Evolutionary conservation across 805 yeast species (phyloP).

Genomic region (Danielia reshetovae): DNA sequence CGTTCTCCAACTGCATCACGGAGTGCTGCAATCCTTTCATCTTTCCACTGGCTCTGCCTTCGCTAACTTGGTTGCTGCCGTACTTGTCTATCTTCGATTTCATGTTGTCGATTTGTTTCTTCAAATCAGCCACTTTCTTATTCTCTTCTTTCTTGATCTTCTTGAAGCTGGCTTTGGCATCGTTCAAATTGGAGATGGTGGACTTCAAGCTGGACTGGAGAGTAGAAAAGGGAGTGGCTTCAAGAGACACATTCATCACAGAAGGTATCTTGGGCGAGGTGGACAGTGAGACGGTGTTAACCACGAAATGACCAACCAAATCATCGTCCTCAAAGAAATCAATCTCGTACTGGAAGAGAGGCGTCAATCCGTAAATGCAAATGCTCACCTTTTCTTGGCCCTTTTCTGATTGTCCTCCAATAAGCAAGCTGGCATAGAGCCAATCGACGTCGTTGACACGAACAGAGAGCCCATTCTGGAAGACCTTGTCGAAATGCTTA

Average conservation of each 20-base stretch:
- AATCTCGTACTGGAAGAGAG: slow-evolving; percentile 35
- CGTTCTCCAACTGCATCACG: slow-evolving; percentile 35
- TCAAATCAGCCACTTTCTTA: slow-evolving; percentile 29
- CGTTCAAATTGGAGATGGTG: slow-evolving; percentile 24
- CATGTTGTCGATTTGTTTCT: slow-evolving; percentile 30
- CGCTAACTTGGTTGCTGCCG: slow-evolving; percentile 21
- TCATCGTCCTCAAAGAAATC: slow-evolving; percentile 19
- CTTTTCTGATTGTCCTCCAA: slow-evolving; percentile 7
- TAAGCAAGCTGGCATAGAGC: slow-evolving; percentile 23
- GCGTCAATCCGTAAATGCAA: slow-evolving; percentile 33
- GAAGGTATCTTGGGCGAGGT: not conserved
- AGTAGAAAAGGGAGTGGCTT: slow-evolving; percentile 26
- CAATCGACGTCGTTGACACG: slow-evolving; percentile 31
- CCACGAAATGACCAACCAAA: slow-evolving; percentile 20
- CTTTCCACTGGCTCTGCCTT: slow-evolving; percentile 32
- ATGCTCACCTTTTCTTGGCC: slow-evolving; percentile 14
- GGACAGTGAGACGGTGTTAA: slow-evolving; percentile 25
- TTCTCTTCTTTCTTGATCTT: slow-evolving; percentile 37
- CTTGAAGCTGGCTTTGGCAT: slow-evolving; percentile 22
- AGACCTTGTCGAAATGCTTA: slow-evolving; percentile 2
- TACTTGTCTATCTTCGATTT: slow-evolving; percentile 30
- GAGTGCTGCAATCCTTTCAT: slow-evolving; percentile 38
- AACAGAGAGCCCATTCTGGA: not conserved
- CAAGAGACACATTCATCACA: slow-evolving; percentile 7
- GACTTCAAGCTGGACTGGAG: slow-evolving; percentile 31